A percentile compares a stretch with the other conserved stretches of the same genome.
phyloP scores from a whole-genome alignment of 2,329 filamentous ascomycete genomes.

The Emydomyces testavorans region DNA sequence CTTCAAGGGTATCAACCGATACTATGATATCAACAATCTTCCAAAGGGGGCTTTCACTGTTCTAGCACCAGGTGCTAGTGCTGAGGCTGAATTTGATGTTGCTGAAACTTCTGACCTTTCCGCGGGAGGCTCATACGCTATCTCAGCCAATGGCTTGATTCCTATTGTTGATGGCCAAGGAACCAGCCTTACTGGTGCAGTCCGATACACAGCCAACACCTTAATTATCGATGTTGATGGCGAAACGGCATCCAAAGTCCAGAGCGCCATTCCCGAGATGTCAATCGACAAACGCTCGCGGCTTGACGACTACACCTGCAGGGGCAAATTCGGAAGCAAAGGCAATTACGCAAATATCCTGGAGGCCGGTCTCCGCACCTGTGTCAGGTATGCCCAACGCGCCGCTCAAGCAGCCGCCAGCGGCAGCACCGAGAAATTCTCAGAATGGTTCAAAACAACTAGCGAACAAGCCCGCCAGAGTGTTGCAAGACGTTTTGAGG shows the following conservation, averaged over 20 bases:
- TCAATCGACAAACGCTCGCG: too few species aligned
- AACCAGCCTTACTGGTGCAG: too few species aligned
- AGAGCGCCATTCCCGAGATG: too few species aligned
- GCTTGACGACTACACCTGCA: too few species aligned
- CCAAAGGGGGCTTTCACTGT: conserved; percentile 24
- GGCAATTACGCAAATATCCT: too few species aligned
- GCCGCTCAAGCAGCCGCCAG: conserved; percentile 42
- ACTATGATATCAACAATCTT: conserved; percentile 24
- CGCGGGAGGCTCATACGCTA: conserved; percentile 43
- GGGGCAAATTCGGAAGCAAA: too few species aligned
- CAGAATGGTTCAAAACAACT: conserved; percentile 54
- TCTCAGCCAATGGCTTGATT: conserved; percentile 47
- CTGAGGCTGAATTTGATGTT: conserved; percentile 28
- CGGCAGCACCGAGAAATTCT: neutral
- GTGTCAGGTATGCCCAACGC: too few species aligned
- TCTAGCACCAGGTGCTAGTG: conserved; percentile 22
- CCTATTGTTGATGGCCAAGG: conserved; percentile 44
- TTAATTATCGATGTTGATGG: too few species aligned
- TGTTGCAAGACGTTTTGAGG: conserved; percentile 43
- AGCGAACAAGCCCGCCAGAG: conserved; percentile 34
- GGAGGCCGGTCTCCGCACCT: too few species aligned
- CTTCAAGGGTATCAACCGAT: conserved; percentile 26
- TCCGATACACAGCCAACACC: too few species aligned
- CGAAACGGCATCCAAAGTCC: too few species aligned
- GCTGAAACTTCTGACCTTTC: conserved; percentile 33